Base-by-base conservation (phyloP, 2,329 filamentous ascomycete genomes). In the Ophiobolus disseminans region DNA sequence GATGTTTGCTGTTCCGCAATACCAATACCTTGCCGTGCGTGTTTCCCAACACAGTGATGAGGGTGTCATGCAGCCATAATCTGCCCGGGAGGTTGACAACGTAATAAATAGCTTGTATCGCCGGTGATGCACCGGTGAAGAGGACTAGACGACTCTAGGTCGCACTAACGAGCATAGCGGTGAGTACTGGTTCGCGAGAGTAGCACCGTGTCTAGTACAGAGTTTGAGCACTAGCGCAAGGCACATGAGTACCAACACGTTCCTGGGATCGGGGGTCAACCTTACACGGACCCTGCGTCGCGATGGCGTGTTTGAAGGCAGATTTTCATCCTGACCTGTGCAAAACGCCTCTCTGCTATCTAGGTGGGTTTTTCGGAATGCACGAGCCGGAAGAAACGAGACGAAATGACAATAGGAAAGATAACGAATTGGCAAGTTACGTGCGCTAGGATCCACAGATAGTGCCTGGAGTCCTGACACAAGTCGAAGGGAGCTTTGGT, bases 371-470 rank as follows among this genome's bases (percentile, higher is more conserved):
- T 36, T 21, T 43, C 31, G 40, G 40, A 37, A 17, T 13, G 11
- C 5, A 22, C 40, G 30, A 31, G 31, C 17, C 14, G 34, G 11
- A 8, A 14, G 19, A 16, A 32, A 44, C 40, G 22, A 13, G 10
- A 44, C 32, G 21, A 44, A 44, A 44, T 37, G 32, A 44, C 31
- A 26, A 13, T 19, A 16, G 20, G 13, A 35, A 16, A 26, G 40
- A 44, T 42, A 37, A 36, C 40, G 17, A 44, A 5, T n/a, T 28
- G 21, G 40, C 38, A n/a, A n/a, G 11, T 39, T 10, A 14, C 19
- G n/a, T 20, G 26, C 3, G 30, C 22, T 37, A 30, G 32, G 7
- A 44, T 44, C 40, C 40, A 37, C 16, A 44, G 40, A 44, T 44
- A 44, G 14, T 22, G 25, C n/a, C 25, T 28, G 31, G 13, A 34